phyloP scores from a whole-genome alignment of 1,139 yeast genomes.

The Barnettozyma hawaiiensis region DNA sequence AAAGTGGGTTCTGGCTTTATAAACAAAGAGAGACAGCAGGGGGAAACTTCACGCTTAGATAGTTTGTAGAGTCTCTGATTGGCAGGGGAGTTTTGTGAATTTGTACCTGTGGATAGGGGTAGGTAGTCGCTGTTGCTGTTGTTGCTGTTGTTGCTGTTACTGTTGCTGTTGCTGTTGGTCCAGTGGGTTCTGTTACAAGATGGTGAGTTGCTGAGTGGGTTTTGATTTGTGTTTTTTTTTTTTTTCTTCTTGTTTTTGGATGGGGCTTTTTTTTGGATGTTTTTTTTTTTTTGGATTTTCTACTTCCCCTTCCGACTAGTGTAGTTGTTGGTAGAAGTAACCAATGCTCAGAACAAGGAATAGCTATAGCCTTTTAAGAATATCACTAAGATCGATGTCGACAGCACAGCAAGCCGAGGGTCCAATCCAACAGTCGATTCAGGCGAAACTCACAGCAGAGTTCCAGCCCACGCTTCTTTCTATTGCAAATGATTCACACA shows the following conservation, averaged over 20 bases:
- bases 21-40: background rate
- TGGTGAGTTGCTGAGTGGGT: background rate
- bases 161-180: too few species aligned
- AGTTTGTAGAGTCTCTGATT: background rate
- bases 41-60: too few species aligned
- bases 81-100: background rate
- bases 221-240: background rate
- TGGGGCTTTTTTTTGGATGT: too few species aligned
- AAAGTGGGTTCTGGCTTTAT: background rate
- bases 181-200: too few species aligned
- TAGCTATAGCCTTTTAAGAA: background rate
- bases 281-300: background rate
- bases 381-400: constrained; percentile 19
- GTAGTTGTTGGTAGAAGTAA: too few species aligned
- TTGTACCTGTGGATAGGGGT: background rate
- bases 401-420: constrained; percentile 31
- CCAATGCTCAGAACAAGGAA: constrained; percentile 2
- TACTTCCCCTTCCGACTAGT: too few species aligned
- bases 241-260: background rate
- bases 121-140: too few species aligned
- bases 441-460: constrained; percentile 33
- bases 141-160: too few species aligned
- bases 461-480: constrained; percentile 39
- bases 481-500: constrained; percentile 71
- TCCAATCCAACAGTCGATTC: constrained; percentile 39